Base-by-base conservation (phyloP, 352 stramenopile species). In the Phytophthora pisi region DNA sequence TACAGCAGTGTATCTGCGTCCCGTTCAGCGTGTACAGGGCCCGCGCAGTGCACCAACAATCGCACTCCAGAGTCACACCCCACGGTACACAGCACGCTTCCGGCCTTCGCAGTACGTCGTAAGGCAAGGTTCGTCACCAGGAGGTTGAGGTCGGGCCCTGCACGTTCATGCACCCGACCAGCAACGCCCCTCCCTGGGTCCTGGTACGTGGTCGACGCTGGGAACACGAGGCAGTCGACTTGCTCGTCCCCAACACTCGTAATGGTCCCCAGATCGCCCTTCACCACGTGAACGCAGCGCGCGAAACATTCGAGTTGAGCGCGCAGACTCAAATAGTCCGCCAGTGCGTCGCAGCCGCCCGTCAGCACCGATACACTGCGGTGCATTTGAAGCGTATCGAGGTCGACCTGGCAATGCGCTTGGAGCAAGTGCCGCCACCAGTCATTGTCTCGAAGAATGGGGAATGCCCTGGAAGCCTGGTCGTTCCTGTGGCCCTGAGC, bases 151-250 rank as follows among this genome's bases (percentile, higher is more conserved):
- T 43, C 30, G 16, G 62, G 40, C 0, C 79, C 86, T 18, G 84
- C 81, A 10, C 83, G 84, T 20, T 64, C 67, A 53, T 91, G 81
- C 2, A 92, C 78, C 10, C 69, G 66, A 10, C 61, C 69, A 26
- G 84, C 73, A 30, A 84, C 84, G 2, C 86, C 82, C 18, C 72
- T 64, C 10, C 40, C 8, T 24, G 82, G 77, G 50, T 91, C 84
- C 16, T 34, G 51, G 18, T 78, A 86, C 9, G 45, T 61, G 8
- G 2, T 9, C 5, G 81, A 83, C 47, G 84, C 89, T 11, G 82
- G 82, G 43, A 92, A 91, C 36, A 77, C 73, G 7, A 94, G 61
- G 52, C 84, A 91, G 31, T 94, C 84, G 11, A 94, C 58, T 5
- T 46, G 31, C 5, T 64, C 15, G 2, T 50, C 66, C 18, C 70